Evolutionary conservation across 1,284 basidiomycete genomes (phyloP), one percentile per base, ranked within the genome.

Genomic region (Malassezia yamatoensis): DNA sequence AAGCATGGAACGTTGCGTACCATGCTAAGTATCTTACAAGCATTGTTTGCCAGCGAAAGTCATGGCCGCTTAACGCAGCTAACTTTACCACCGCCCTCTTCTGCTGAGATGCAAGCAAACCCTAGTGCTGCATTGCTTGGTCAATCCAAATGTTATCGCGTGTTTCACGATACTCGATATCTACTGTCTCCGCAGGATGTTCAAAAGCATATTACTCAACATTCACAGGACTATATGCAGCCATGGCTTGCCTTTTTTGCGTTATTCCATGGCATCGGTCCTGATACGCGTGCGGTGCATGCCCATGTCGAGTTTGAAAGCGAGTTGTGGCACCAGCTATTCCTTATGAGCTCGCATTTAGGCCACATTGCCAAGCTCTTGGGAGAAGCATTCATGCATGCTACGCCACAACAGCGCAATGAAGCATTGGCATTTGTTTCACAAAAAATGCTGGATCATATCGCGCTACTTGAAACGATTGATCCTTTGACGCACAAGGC

Each of bases 361-460:
- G 72, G 63, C 33, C 64, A 64, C 29, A 51, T 64, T 16, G 62
- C 67, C 12, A 67, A 68, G 56, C 62, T 68, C 43, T 64, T 73
- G 34, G 70, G 71, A 15, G 69, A 69, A 48, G 61, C 70, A 29
- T 70, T 66, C 24, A 59, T 54, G 10, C 52, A 80, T 52, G 81
- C 82, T 9, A 79, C 76, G 0, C 77, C 82, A 0, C 77, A 79
- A 0, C 81, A 85, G 64, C 80, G 93, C 20, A 78, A 85, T 20
- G 75, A 77, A 3, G 86, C 86, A 0, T 83, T 94, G 52, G 78
- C 79, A 2, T 81, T 80, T 1, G 85, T 90, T 18, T 78, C 85
- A 13, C 81, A 82, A 60, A 81, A 85, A 51, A 88, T 90, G 51
- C 78, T 60, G 45, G 50, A 50, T 49, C 60, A 61, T 40, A 46